A percentile compares a stretch with the other conserved stretches of the same genome.
phyloP scores from a whole-genome alignment of 306 rosid genomes.

The Citrullus amarus region DNA sequence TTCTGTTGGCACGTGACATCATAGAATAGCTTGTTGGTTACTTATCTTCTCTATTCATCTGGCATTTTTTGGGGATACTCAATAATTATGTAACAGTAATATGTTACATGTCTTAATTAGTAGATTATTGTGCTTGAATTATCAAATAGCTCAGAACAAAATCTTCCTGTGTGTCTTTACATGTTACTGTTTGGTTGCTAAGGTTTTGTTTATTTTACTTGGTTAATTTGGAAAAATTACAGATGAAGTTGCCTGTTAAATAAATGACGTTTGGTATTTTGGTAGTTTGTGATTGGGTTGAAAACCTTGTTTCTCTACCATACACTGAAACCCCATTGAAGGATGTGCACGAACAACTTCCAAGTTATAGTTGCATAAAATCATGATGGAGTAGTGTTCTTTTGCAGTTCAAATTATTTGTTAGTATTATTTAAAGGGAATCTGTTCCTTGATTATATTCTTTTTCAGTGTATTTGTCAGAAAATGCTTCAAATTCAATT shows the following conservation, averaged over 20 bases:
- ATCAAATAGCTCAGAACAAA: neutral
- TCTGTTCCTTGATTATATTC: neutral
- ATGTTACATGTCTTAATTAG: neutral
- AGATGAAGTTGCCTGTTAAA: neutral
- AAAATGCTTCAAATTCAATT: neutral
- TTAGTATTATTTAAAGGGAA: neutral
- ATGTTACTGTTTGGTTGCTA: neutral
- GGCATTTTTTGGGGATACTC: neutral
- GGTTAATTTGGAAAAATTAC: neutral
- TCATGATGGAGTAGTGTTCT: neutral
- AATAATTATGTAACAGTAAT: neutral
- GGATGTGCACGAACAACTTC: neutral
- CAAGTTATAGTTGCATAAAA: neutral
- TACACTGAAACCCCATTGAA: neutral
- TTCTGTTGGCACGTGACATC: neutral
- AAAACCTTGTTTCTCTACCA: neutral
- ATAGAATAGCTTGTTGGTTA: neutral
- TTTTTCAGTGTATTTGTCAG: neutral
- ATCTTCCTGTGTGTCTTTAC: neutral
- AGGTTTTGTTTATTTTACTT: neutral
- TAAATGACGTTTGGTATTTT: neutral
- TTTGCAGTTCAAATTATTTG: neutral
- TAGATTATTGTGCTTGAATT: neutral
- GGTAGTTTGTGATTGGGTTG: neutral
- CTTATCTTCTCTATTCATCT: neutral